Conservation (phyloP, 163 green algal species). For the Chlorella variabilis region DNA sequence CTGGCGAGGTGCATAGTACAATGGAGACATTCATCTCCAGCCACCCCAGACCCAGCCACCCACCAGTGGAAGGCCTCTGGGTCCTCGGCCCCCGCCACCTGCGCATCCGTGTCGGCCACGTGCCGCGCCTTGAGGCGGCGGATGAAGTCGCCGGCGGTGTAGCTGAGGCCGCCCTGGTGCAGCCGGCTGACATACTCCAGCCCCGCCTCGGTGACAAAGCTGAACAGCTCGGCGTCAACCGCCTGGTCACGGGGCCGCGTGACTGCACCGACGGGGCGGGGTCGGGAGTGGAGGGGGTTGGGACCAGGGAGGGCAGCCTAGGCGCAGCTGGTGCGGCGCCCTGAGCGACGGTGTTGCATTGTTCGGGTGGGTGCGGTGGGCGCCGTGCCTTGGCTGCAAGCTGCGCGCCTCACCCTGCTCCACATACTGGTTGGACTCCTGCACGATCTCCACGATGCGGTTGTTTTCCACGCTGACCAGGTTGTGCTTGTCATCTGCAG, state of each 20-base stretch:
- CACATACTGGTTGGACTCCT: conserved; percentile 30
- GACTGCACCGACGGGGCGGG: conserved; percentile 29
- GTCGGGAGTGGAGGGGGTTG: no score
- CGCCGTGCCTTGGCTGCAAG: not conserved
- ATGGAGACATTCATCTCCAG: no score
- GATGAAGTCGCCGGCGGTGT: conserved; percentile 52
- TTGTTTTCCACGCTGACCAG: conserved; percentile 19
- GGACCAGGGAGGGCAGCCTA: no score
- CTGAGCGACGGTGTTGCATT: conserved; percentile 29
- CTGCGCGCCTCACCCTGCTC: conserved; percentile 26
- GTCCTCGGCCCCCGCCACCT: conserved; percentile 43
- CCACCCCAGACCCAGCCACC: no score
- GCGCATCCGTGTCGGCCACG: conserved; percentile 49
- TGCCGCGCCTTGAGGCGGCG: conserved; percentile 46
- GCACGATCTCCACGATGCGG: conserved; percentile 12
- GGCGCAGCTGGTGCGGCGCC: no score
- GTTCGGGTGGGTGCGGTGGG: not conserved
- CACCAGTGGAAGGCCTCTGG: conserved; percentile 58
- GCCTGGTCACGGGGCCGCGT: conserved; percentile 62
- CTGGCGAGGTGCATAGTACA: no score
- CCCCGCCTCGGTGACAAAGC: conserved; percentile 47
- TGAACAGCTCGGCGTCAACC: conserved; percentile 65
- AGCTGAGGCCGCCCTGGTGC: conserved; percentile 39
- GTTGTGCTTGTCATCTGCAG: conserved; percentile 44
- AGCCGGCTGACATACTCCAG: conserved; percentile 48